Evolutionary conservation across 2,329 filamentous ascomycete species (phyloP), one percentile per base, ranked within the genome.

Genomic region (Monilinia vaccinii-corymbosi): DNA sequence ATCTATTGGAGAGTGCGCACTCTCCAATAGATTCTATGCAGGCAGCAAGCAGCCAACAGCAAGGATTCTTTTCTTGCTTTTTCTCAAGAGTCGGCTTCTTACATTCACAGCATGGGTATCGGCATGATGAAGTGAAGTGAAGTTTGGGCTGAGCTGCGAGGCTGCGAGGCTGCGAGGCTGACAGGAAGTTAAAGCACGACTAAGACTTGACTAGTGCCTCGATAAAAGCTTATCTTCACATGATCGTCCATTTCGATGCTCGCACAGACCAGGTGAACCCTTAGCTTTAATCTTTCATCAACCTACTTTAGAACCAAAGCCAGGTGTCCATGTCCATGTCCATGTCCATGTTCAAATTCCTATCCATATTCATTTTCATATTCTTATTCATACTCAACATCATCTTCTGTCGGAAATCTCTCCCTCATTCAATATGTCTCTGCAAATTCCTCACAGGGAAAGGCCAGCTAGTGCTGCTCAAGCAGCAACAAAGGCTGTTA

Each of bases 401-500:
- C 32, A 28, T 28, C 9, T 13, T 32, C n/a, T 16, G 42, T 25
- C n/a, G 38, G n/a, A 32, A 56, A 16, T 40, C 48, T 25, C 53
- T 31, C 18, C 50, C 18, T 31, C 51, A 51, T 51, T 31, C 48
- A 51, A 51, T 16, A 73, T 73, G 77, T 85, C 68, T 80, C 81
- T 66, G 34, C 67, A 70, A 50, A 65, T 72, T 34, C 71, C 71
- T 8, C 61, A 69, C 72, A 77, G 72, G 77, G 78, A 76, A 70
- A 80, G 78, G 69, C 70, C 77, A 67, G 79, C 79, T 72, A 77
- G 78, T 67, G 57, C 38, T 40, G 52, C 65, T 36, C 50, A 62
- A 32, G 81, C 84, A 71, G 81, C 86, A 66, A 96, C 92, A 73
- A 97, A 97, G 78, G 93, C 93, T 67, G 87, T 97, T 68, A 96